phyloP scores from a whole-genome alignment of 164 flowering plant genomes.

The Dillenia suffruticosa region DNA sequence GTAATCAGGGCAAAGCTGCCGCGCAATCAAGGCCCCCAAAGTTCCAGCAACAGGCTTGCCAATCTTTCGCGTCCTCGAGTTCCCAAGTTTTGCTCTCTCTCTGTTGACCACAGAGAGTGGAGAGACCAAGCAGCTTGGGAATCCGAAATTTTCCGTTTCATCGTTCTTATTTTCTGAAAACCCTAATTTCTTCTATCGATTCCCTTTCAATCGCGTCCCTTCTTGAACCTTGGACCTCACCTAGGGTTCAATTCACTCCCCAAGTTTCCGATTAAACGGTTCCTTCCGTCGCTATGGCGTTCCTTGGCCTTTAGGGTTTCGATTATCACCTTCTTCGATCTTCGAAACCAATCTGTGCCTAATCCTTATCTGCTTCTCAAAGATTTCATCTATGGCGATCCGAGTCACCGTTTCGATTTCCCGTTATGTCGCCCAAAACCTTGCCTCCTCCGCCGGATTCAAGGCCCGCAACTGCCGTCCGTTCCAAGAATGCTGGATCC shows the following conservation, averaged over 20 bases:
- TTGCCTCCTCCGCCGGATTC: slow-evolving; percentile 38
- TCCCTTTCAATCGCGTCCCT: not conserved
- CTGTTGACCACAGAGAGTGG: no score
- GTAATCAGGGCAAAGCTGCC: no score
- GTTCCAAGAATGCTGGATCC: slow-evolving; percentile 43
- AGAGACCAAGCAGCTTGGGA: not conserved
- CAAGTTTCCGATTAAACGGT: slow-evolving; percentile 15
- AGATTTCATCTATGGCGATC: slow-evolving; percentile 51
- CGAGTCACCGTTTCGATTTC: slow-evolving; percentile 53
- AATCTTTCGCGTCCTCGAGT: no score
- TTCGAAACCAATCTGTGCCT: slow-evolving; percentile 19
- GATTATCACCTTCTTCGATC: not conserved
- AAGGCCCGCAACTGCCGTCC: slow-evolving; percentile 32
- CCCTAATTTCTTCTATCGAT: not conserved
- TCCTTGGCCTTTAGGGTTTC: slow-evolving; percentile 18
- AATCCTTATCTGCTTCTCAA: slow-evolving; percentile 22
- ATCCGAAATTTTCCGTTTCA: not conserved
- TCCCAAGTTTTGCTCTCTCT: no score
- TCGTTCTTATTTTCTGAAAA: not conserved
- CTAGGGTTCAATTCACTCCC: slow-evolving; percentile 23
- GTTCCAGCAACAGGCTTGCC: no score
- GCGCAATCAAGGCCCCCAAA: no score
- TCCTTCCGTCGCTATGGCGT: slow-evolving; percentile 19
- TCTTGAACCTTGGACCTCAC: not conserved
- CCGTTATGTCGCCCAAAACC: slow-evolving; percentile 53